Base-by-base conservation (phyloP, 306 rosid species). In the Dicorynia guianensis region DNA sequence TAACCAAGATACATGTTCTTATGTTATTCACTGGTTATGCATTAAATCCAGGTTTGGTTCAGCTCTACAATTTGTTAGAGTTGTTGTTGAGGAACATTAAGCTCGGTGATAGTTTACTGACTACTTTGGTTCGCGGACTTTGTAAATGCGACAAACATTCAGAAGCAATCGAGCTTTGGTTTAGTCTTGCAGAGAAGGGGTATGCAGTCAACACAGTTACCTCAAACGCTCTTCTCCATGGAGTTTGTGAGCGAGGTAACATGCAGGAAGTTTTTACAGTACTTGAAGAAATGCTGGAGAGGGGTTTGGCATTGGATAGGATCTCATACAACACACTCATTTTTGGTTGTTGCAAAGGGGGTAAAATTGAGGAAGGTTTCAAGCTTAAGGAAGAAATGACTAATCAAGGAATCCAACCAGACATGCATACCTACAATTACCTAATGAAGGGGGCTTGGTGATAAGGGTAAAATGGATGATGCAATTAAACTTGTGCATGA, bases 271-370 rank as follows among this genome's bases (percentile, higher is more conserved):
- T 79, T 57, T 72, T 82, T 25, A 25, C 39, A 20, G 43, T 80
- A 36, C 63, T 82, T 47, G 71, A 84, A 63, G 60, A 75, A 72
- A 91, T 91, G 94, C 71, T 84, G 20, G 81, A 81, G 63, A 87
- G 81, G 79, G 92, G 89, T 64, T 79, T 89, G 63, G 42, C 81
- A 30, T 35, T 87, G 61, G 94, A 91, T 87, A 81, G 34, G 12
- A 85, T 85, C 71, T 85, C 97, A 8, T 91, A 84, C 80, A 91
- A 91, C 84, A 85, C 88, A 36, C 89, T 91, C 69, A 89, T 91
- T 55, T 81, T 82, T 58, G 90, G 94, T 35, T 89, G 72, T 81
- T 87, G 90, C 82, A 89, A 67, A 73, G 64, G 62, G 76, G 90
- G 89, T 50, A 72, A 62, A 69, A 78, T 85, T 18, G 86, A 82